Conservation (phyloP, 768 basidiomycete genomes). For the Rhodotorula taiwanensis region DNA sequence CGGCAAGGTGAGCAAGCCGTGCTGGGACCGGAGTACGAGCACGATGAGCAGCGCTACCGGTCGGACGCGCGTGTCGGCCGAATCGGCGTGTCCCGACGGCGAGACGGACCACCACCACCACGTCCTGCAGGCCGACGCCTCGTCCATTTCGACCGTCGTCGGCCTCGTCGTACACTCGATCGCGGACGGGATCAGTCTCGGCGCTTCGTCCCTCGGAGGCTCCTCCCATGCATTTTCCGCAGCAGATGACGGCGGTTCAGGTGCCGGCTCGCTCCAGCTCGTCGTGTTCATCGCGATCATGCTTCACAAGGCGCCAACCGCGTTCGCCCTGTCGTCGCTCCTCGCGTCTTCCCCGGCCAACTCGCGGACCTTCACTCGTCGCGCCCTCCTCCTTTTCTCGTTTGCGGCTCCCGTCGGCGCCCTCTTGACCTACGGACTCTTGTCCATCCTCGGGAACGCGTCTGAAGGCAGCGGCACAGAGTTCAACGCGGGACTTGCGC, state of each 20-base stretch:
- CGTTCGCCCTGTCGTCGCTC: slow-evolving; percentile 77
- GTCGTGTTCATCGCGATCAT: slow-evolving; percentile 85
- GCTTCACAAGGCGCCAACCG: slow-evolving; percentile 91
- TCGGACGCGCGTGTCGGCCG: too few species aligned
- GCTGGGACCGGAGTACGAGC: slow-evolving; percentile 30
- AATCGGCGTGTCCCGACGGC: too few species aligned
- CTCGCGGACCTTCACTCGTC: slow-evolving; percentile 58
- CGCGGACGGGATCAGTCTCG: slow-evolving; percentile 87
- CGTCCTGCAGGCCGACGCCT: slow-evolving; percentile 12
- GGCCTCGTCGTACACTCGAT: slow-evolving; percentile 81
- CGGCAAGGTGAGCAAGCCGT: slow-evolving; percentile 1
- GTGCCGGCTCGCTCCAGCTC: slow-evolving; percentile 54
- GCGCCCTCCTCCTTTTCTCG: slow-evolving; percentile 61
- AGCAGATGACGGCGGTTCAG: slow-evolving; percentile 12
- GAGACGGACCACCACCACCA: not conserved
- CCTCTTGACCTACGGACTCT: slow-evolving; percentile 62
- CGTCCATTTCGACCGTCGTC: slow-evolving; percentile 66
- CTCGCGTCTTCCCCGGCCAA: slow-evolving; percentile 51
- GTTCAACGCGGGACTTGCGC: slow-evolving; percentile 65
- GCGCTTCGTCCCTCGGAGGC: slow-evolving; percentile 51
- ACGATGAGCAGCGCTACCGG: too few species aligned
- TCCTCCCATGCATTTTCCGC: not conserved
- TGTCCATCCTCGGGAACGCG: slow-evolving; percentile 48
- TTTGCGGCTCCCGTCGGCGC: slow-evolving; percentile 78
- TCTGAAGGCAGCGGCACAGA: slow-evolving; percentile 40